Base-by-base conservation (phyloP, 164 flowering plant genomes). In the Macadamia tetraphylla region DNA sequence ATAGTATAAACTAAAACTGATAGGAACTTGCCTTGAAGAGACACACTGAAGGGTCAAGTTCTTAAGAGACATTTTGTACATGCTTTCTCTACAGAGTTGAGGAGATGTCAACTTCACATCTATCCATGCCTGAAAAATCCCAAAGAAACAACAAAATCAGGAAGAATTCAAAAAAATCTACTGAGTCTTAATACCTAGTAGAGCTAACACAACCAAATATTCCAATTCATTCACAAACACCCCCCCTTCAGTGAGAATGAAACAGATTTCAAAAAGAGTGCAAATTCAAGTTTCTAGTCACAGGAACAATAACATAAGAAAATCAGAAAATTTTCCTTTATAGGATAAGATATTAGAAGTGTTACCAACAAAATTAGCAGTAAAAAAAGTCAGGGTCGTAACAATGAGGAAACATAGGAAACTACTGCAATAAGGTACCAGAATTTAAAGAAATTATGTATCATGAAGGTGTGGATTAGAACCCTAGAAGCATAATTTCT, bases 61-160 rank as follows among this genome's bases (percentile, higher is more conserved):
- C 63, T 88, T 86, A 9, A 89, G 78, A 11, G 94, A 91, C 77
- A 95, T 55, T 74, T 92, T 92, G 73, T 90, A 95, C 67, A 64
- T 57, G 72, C 81, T 85, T 78, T 92, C 96, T 74, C 99, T 86
- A 18, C 74, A 79, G 63, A 95, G 88, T 80, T 95, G 99, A 72
- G 99, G 98, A 58, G 99, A 89, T 63, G 97, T 85, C 71, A 95
- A 69, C 79, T 88, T 92, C 74, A 95, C 87, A 79, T 95, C 98
- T 44, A 89, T 74, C 98, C 97, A 92, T 52, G 77, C 76, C 98
- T 94, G 82, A 73, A 72, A 80, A 29, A 60, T 12, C 59, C 32
- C 31, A 63, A 70, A 70, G 35, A 56, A 67, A 69, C 13, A 62
- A 67, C 23, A 46, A 49, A 70, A 10, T 44, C 42, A 67, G 49